These are phyloP conservation scores for Ganoderma boninense DNA, from an alignment of 1,284 basidiomycete genomes.

Conservation along the genomic window DNA sequence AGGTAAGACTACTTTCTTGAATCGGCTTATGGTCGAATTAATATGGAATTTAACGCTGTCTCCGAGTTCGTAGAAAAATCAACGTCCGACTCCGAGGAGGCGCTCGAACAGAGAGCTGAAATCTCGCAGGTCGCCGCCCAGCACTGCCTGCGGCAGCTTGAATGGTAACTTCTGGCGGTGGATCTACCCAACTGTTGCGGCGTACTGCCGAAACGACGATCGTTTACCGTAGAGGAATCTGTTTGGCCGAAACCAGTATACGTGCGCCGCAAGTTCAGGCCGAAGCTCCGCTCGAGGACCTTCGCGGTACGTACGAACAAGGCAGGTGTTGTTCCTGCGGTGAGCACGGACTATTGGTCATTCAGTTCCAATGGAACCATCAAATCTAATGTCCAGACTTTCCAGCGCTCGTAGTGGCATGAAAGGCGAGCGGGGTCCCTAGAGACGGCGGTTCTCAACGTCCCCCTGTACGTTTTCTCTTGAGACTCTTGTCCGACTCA, in stretches of 20 bases:
- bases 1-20: background rate
- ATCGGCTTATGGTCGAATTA: background rate
- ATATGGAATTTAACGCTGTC: background rate
- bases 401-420: conserved; percentile 6
- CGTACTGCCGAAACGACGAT: background rate
- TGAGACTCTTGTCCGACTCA: background rate
- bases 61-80: conserved; percentile 1
- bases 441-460: background rate
- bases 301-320: background rate
- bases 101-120: background rate
- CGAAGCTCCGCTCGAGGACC: conserved; percentile 6
- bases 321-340: conserved; percentile 20
- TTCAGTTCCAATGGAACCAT: conserved; percentile 6
- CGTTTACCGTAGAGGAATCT: background rate
- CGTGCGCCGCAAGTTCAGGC: too few relatives aligned
- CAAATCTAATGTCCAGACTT: background rate
- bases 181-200: background rate
- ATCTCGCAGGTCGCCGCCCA: background rate
- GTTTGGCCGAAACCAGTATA: background rate
- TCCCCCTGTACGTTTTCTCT: background rate
- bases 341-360: conserved; percentile 28
- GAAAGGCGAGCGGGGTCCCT: background rate
- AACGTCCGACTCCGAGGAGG: conserved; percentile 1
- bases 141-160: background rate
- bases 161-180: background rate